Evolutionary conservation across 2,329 filamentous ascomycete species (phyloP), one percentile per base, ranked within the genome.

Genomic region (Davidsoniella eucalypti): DNA sequence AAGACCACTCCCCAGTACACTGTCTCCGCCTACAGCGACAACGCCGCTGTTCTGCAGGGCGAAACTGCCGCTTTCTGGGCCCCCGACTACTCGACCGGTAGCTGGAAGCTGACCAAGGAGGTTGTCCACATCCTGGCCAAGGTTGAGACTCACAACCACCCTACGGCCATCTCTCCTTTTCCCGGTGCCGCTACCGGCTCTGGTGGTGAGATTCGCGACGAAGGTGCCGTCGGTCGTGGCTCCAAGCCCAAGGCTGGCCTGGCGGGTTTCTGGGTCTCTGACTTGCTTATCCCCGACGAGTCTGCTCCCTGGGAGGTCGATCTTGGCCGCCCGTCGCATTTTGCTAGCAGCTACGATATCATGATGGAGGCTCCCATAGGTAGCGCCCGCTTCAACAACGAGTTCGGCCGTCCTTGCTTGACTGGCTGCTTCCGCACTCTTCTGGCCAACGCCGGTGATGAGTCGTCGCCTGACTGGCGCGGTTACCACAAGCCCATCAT

Each of bases 401-500:
- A 95, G 61, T 98, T 96, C 59, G 92, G 92, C 23, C 78, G 92
- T 37, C 90, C 92, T 36, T 87, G 82, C 60, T 82, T 93, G 10
- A 76, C 82, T 2, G 92, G 92, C 18, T 90, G 87, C 61, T 98
- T 98, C 71, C 76, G 90, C 54, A 98, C 92, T 1, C 73, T 98
- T 37, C 77, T 93, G 26, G 84, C 81, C 41, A 73, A 79, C 52
- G 76, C 75, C 39, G 66, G 66, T 38, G 64, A 66, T 37, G 68
- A 71, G 45, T 62, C 63, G 3, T 57, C 61, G 16, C 72, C 72
- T 17, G 87, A 94, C 57, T 75, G 86, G 60, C 76, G 90, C 57
- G 92, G 92, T 21, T 98, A 94, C 63, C 92, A 96, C 67, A 98
- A 98, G 69, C 92, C 92, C 8, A 95, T 94, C 64, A 94, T 95